Evolutionary conservation across 1,139 yeast genomes (phyloP), one percentile per base, ranked within the genome.

Genomic region (Lodderomyces margitis): DNA sequence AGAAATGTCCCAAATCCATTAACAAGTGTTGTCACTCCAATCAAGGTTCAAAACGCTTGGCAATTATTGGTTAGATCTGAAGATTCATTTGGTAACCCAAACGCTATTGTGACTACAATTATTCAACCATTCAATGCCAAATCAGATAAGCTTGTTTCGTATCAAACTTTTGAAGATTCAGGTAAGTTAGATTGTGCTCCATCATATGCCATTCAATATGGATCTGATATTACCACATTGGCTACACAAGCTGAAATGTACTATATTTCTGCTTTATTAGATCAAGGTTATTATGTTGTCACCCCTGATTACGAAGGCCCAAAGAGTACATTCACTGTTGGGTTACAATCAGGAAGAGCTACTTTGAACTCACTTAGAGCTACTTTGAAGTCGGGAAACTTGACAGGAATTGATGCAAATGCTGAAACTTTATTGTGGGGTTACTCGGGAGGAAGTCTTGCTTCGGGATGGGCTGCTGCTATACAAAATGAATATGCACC

Each of bases 371-470:
- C 66, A 1, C 46, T 68, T 9, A 51, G 65, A 39, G 74, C 64
- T 5, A 55, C 58, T 1, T 55, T 67, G 39, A 37, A 44, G 1
- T 49, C 64, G 2, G 49, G 48, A 1, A 53, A 57, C 35, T 37
- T 51, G 15, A 67, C 74, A 3, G 68, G 69, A 3, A 44, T 68
- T 30, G 41, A 51, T 9, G 10, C 50, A 1, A 50, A 59, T 38
- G 68, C 73, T 4, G 49, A 56, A 36, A 53, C 60, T 1, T 58
- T 55, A 1, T 19, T 63, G 30, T 68, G 69, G 68, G 74, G 75
- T 0, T 69, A 66, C 45, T 65, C 71, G 6, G 75, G 74, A 19
- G 74, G 74, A 1, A 52, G 68, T 2, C 47, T 67, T n/a, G 68
- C 74, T 2, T 48, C 64, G 4, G 60, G 61, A 1, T 68, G 73